Base-by-base conservation (phyloP, 1,284 basidiomycete species). In the Exsudoporus floridanus region DNA sequence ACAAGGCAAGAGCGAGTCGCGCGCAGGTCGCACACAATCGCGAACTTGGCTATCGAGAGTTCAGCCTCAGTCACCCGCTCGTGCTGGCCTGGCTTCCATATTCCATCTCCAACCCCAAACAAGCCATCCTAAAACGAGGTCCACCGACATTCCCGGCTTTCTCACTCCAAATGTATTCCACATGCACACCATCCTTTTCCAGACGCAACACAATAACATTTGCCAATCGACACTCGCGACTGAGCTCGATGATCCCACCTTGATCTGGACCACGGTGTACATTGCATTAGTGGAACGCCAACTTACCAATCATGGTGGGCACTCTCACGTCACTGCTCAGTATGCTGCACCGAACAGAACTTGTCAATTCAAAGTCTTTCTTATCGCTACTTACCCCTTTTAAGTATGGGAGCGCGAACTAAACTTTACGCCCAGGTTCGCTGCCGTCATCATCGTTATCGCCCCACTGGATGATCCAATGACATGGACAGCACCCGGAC, bases 41-140 rank as follows among this genome's bases (percentile, higher is more conserved):
- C 30, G 40, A 51, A 52, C 30, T 30, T 30, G 30, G 30, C 30
- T 30, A 19, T n/a, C n/a, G n/a, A n/a, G n/a, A 55, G 51, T 35
- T 58, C 21, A 19, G 10, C n/a, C 19, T 35, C 55, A 56, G 42
- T 58, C 56, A 35, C 21, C 31, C 35, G 23, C 5, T 19, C 7
- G 21, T 19, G 8, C 23, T 18, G 12, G 25, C 7, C 7, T 16
- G 10, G 7, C 18, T 40, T 42, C 21, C 12, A 35, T 25, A 18
- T 21, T 21, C n/a, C 38, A 19, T 28, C 18, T 5, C n/a, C 27
- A 42, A 33, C 27, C 14, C 18, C 12, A 7, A 25, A 10, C 21
- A 1, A 39, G 4, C 16, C 38, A 2, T 51, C 25, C 37, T 6
- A 33, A 52, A 30, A 18, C 18, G 10, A 36, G 10, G 10, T 30